Evolutionary conservation across 805 yeast species (phyloP).

Genomic region (Zygotorulaspora danielsina): DNA sequence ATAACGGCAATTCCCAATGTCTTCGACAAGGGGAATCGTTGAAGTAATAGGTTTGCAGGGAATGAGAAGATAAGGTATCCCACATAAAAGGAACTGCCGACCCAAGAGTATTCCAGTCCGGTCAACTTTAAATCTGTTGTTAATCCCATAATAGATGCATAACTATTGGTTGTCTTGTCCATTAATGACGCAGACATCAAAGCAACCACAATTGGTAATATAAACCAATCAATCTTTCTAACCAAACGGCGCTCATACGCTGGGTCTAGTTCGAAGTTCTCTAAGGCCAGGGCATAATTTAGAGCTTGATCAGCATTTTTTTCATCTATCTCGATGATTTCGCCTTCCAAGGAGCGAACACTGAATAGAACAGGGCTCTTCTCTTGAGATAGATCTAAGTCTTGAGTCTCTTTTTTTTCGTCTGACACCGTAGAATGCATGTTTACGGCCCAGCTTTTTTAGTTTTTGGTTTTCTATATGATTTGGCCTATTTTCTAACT

Average conservation of each 20-base stretch:
- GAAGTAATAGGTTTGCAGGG: constrained; percentile 42
- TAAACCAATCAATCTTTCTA: constrained; percentile 38
- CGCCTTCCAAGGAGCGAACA: constrained; percentile 11
- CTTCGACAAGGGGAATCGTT: constrained; percentile 42
- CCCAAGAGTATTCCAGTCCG: constrained; percentile 42
- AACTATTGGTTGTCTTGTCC: constrained; percentile 40
- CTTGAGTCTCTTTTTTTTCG: background rate
- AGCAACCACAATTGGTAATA: constrained; percentile 38
- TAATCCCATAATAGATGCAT: constrained; percentile 40
- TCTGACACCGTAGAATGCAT: constrained; percentile 3
- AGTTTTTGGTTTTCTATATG: background rate
- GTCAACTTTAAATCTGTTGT: constrained; percentile 36
- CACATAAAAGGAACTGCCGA: constrained; percentile 43
- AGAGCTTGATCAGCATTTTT: constrained; percentile 11
- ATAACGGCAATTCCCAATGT: constrained; percentile 31
- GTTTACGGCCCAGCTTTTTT: background rate
- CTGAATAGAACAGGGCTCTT: constrained; percentile 7
- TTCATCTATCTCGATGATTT: constrained; percentile 7
- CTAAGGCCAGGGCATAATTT: constrained; percentile 6
- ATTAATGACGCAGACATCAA: constrained; percentile 39
- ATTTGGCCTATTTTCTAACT: background rate
- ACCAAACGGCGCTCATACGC: constrained; percentile 32
- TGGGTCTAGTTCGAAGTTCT: constrained; percentile 17
- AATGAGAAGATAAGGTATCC: constrained; percentile 46
- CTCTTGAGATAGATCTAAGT: constrained; percentile 1